Evolutionary conservation across 2,329 filamentous ascomycete genomes (phyloP), one percentile per base, ranked within the genome.

Genomic region (Emmonsia crescens): DNA sequence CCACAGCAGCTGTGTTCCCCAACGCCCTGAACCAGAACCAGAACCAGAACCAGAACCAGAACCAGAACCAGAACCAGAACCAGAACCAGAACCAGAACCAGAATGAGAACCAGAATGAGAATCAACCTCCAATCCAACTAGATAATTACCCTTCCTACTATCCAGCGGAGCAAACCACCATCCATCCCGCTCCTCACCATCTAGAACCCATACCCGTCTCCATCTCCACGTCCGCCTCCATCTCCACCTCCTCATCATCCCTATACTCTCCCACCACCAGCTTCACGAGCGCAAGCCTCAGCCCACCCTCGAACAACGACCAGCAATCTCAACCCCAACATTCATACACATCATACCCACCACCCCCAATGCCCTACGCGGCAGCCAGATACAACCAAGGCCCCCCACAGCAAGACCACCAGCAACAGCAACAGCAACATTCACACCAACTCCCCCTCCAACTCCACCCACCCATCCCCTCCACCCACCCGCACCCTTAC

Each of bases 361-460:
- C 48, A 54, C 2, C 48, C 24, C 5, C 48, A 51, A 27, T 51
- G 16, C 24, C 24, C 12, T 51, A 31, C 24, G 24, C 48, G 31
- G 24, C 27, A 6, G 14, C 48, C n/a, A 46, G 44, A 31, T 51
- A 31, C 27, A 27, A 14, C 48, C 52, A 56, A 12, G 31, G 31
- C 19, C 29, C 16, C 16, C 33, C 31, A 40, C 33, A 40, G 31
- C 52, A 36, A 44, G 24, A 51, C n/a, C 44, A 51, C 48, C 48
- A 51, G 16, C 33, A 48, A 62, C 62, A 75, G 73, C 62, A 64
- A 2, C 31, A 55, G 31, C 29, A 55, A 24, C 9, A 29, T 19
- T 24, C 21, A n/a, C 42, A 24, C n/a, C 48, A 51, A 31, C 24
- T 51, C 5, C 48, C 24, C 12, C 48, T 31, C 24, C 48, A 51